A percentile compares a stretch with the other conserved stretches of the same genome.
These are phyloP conservation scores for Solanum chaucha DNA, from an alignment of 257 asterid species.

Conservation along the genomic window DNA sequence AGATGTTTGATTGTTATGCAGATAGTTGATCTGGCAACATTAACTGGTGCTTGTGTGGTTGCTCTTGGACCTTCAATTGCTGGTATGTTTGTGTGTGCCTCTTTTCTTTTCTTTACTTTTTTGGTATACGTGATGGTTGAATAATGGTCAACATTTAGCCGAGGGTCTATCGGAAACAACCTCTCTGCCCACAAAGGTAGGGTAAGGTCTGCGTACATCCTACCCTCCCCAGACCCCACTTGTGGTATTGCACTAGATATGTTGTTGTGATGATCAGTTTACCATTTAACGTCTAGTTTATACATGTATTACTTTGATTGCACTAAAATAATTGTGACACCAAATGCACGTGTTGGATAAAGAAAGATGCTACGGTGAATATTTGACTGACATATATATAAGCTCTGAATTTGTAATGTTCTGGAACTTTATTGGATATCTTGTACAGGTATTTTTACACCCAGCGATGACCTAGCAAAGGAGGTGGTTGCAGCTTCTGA, in stretches of 20 bases:
- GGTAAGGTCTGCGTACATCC: neutral
- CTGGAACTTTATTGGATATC: neutral
- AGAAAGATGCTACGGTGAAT: neutral
- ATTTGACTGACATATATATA: neutral
- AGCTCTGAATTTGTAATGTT: neutral
- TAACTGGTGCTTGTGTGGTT: constrained; percentile 81
- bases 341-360: neutral
- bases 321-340: neutral
- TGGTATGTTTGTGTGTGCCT: constrained; percentile 28
- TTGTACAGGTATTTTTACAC: constrained; percentile 69
- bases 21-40: constrained; percentile 89
- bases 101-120: neutral
- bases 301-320: neutral
- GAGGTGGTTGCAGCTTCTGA: constrained; percentile 82
- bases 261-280: neutral
- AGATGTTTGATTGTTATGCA: constrained; percentile 16
- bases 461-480: constrained; percentile 75
- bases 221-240: neutral
- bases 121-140: neutral
- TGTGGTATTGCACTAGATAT: neutral
- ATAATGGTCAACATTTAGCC: neutral
- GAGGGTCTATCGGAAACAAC: neutral
- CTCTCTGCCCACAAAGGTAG: neutral
- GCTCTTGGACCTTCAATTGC: constrained; percentile 97
- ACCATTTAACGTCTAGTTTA: neutral